These are phyloP conservation scores for Wickerhamia fluorescens DNA, from an alignment of 805 yeast species.

Conservation along the genomic window DNA sequence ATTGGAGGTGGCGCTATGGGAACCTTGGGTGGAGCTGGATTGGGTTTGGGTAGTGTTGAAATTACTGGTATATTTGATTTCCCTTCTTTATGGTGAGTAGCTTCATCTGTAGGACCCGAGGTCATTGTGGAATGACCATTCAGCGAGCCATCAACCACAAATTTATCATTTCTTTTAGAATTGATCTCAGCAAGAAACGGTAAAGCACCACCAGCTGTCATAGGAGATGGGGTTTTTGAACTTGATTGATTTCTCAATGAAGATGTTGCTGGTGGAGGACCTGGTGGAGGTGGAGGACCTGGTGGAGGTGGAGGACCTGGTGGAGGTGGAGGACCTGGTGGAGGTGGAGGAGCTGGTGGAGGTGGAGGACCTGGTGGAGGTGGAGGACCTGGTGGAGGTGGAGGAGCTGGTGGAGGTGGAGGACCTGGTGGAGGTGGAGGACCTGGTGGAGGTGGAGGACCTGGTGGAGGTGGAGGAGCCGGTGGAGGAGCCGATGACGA, in stretches of 20 bases:
- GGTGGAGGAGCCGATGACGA: slow-evolving; percentile 10
- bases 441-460: slow-evolving; percentile 12
- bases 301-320: slow-evolving; percentile 11
- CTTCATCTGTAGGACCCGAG: slow-evolving; percentile 2
- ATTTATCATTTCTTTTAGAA: slow-evolving; percentile 39
- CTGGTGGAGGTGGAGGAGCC: slow-evolving; percentile 15
- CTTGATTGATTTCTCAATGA: slow-evolving; percentile 5
- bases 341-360: slow-evolving; percentile 10
- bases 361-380: slow-evolving; percentile 11
- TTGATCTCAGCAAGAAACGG: slow-evolving; percentile 48
- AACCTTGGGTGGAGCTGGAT: slow-evolving; percentile 2
- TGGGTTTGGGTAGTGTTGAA: slow-evolving; percentile 5
- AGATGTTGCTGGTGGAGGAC: slow-evolving; percentile 4
- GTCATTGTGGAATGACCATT: slow-evolving; percentile 1
- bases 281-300: slow-evolving; percentile 5
- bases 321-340: slow-evolving; percentile 9
- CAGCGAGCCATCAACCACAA: slow-evolving; percentile 34
- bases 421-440: slow-evolving; percentile 4
- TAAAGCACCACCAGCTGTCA: slow-evolving; percentile 27
- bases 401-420: slow-evolving; percentile 4
- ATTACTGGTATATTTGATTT: slow-evolving; percentile 1
- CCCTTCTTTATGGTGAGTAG: too few species aligned
- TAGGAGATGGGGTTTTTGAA: slow-evolving; percentile 10
- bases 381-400: slow-evolving; percentile 12
- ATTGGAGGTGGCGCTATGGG: slow-evolving; percentile 8